These are phyloP conservation scores for Rehmannia glutinosa DNA, from an alignment of 257 asterid species.

Conservation along the genomic window DNA sequence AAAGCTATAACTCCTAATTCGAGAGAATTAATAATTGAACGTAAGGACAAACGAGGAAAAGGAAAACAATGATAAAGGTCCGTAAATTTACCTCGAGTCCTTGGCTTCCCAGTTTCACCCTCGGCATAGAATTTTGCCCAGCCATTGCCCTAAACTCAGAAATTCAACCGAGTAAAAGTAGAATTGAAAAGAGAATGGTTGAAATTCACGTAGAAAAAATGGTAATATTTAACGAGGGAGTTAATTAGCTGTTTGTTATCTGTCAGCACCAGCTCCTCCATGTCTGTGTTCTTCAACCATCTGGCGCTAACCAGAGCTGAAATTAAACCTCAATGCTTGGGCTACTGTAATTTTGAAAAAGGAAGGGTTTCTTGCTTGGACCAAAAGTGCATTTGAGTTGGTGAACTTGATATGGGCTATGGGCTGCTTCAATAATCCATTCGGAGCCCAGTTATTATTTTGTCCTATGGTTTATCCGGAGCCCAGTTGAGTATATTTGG, in stretches of 20 bases:
- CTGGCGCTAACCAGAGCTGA: neutral
- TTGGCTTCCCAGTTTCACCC: conserved; percentile 21
- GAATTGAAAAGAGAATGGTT: neutral
- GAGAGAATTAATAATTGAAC: neutral
- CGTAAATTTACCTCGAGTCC: conserved; percentile 18
- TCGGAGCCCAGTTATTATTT: too few species aligned
- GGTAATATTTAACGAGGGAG: neutral
- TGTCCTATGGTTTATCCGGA: too few species aligned
- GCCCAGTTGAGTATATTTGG: too few species aligned
- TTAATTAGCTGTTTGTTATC: neutral
- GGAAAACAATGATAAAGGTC: neutral
- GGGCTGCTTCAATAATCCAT: too few species aligned
- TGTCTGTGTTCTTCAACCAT: neutral
- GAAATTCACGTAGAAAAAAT: too few species aligned
- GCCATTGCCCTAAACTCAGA: neutral
- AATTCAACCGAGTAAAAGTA: neutral
- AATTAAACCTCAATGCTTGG: too few species aligned
- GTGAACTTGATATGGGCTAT: too few species aligned
- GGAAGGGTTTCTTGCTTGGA: too few species aligned
- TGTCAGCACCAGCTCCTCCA: neutral
- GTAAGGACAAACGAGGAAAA: neutral
- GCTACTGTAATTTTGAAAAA: too few species aligned
- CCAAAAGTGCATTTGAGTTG: too few species aligned
- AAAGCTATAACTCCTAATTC: neutral
- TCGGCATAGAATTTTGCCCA: conserved; percentile 1